These are phyloP conservation scores for Saccharomycopsis fibuligera DNA, from an alignment of 805 yeast species.

Conservation along the genomic window DNA sequence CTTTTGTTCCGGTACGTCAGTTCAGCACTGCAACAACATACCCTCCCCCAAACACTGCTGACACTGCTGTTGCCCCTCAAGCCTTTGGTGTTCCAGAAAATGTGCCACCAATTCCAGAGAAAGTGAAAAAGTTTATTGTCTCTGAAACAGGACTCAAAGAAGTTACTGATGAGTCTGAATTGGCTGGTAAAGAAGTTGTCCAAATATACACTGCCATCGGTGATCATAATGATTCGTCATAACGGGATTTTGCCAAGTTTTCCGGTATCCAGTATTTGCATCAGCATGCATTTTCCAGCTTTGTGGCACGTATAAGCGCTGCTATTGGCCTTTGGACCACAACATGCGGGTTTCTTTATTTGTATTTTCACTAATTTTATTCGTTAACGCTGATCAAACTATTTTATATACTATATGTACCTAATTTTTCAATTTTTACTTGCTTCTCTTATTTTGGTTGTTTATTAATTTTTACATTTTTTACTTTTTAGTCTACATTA, in stretches of 20 bases:
- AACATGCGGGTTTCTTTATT: not conserved
- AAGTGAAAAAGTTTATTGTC: constrained; percentile 13
- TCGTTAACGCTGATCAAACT: too few species aligned
- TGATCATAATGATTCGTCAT: not conserved
- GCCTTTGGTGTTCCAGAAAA: not conserved
- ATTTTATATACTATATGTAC: not conserved
- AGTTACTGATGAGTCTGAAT: constrained; percentile 7
- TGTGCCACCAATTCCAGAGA: constrained; percentile 2
- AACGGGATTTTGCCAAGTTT: not conserved
- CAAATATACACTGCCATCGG: constrained; percentile 14
- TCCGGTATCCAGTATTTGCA: not conserved
- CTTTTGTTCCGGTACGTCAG: not conserved
- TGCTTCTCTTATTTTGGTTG: not conserved
- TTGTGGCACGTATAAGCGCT: not conserved
- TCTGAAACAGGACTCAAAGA: constrained; percentile 19
- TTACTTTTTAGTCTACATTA: not conserved
- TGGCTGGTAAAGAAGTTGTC: constrained; percentile 12
- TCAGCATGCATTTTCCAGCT: too few species aligned
- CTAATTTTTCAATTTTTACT: not conserved
- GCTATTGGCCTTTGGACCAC: not conserved
- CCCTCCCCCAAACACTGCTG: not conserved
- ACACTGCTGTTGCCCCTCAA: constrained; percentile 2
- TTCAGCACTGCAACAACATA: not conserved
- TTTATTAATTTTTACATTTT: not conserved
- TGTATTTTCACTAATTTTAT: not conserved